A percentile compares a stretch with the other conserved stretches of the same genome.
phyloP scores from a whole-genome alignment of 805 yeast species.

The Kodamaea laetipori region DNA sequence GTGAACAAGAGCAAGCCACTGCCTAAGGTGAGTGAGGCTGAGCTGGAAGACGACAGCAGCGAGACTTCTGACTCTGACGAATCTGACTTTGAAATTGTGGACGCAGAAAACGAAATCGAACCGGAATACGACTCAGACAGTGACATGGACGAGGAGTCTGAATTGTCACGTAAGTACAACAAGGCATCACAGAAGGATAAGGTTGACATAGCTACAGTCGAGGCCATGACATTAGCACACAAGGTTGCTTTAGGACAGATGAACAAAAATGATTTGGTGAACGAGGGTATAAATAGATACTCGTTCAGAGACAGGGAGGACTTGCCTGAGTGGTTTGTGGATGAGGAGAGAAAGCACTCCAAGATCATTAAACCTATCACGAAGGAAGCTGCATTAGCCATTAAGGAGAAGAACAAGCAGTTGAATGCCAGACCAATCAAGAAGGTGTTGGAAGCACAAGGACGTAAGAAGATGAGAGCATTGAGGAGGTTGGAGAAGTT shows the following conservation, averaged over 20 bases:
- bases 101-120: slow-evolving; percentile 25
- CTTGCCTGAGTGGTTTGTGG: slow-evolving; percentile 95
- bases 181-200: slow-evolving; percentile 56
- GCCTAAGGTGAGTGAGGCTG: slow-evolving; percentile 15
- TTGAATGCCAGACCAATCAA: slow-evolving; percentile 97
- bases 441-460: slow-evolving; percentile 97
- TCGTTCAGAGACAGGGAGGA: slow-evolving; percentile 90
- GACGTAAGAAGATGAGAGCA: slow-evolving; percentile 94
- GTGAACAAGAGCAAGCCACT: slow-evolving; percentile 18
- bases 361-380: slow-evolving; percentile 90
- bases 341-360: slow-evolving; percentile 86
- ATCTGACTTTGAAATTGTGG: slow-evolving; percentile 48
- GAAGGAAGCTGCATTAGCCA: slow-evolving; percentile 65
- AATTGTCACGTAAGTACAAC: slow-evolving; percentile 35
- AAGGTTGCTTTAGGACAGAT: slow-evolving; percentile 88
- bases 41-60: slow-evolving; percentile 2
- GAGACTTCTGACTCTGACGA: slow-evolving; percentile 38
- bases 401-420: slow-evolving; percentile 48
- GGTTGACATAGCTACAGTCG: slow-evolving; percentile 85
- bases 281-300: slow-evolving; percentile 90
- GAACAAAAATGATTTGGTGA: slow-evolving; percentile 80
- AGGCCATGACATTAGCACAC: slow-evolving; percentile 98
- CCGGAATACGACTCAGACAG: slow-evolving; percentile 46
- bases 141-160: slow-evolving; percentile 54
- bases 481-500: slow-evolving; percentile 81